Percentiles rank a stretch among this genome's conserved stretches.
phyloP scores from a whole-genome alignment of 768 basidiomycete genomes.

The Kondoa malvinella region DNA sequence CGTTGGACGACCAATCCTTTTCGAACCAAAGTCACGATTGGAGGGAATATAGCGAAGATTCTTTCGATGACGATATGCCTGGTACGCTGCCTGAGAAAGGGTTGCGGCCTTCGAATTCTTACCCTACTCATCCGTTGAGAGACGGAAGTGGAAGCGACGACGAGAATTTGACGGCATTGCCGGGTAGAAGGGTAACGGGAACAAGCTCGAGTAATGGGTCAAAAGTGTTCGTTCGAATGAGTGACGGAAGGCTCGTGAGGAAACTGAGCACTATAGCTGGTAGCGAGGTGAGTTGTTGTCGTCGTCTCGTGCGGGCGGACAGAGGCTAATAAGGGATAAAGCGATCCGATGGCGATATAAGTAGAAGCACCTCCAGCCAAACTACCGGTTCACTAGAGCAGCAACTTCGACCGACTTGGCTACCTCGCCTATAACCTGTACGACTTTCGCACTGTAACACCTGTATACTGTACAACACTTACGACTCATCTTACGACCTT shows the following conservation, averaged over 20 bases:
- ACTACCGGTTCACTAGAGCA: not conserved
- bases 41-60: not conserved
- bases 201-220: too few relatives aligned
- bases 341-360: not conserved
- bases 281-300: too few relatives aligned
- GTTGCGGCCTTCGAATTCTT: not conserved
- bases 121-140: not conserved
- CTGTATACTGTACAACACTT: too few relatives aligned
- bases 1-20: too few relatives aligned
- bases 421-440: not conserved
- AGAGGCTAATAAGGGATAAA: too few relatives aligned
- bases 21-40: too few relatives aligned
- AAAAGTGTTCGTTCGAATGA: not conserved
- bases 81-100: not conserved
- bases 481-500: not conserved
- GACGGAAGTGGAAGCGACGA: not conserved
- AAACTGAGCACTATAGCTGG: not conserved
- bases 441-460: too few relatives aligned
- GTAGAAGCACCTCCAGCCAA: not conserved
- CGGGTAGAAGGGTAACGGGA: not conserved
- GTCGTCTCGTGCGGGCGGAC: too few relatives aligned
- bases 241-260: not conserved
- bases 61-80: too few relatives aligned
- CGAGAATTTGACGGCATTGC: not conserved
- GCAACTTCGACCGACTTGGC: not conserved